Evolutionary conservation across 75 land plant species (phyloP), one percentile per base, ranked within the genome.

Genomic region (Pinus tabuliformis): DNA sequence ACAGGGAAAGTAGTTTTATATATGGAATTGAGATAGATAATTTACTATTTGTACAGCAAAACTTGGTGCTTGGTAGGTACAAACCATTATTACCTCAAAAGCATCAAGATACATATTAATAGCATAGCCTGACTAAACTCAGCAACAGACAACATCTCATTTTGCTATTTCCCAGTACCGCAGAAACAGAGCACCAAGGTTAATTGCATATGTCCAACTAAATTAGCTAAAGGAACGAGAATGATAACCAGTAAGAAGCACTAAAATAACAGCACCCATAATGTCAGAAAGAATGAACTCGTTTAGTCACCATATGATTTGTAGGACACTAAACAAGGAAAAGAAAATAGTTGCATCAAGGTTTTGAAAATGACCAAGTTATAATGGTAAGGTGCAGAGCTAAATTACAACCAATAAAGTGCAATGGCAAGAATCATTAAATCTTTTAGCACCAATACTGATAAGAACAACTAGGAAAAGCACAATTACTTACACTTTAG

Each of bases 401-500:
- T 11, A 59, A 59, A 59, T n/a, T 59, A 59, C 18, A 59, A 18
- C 18, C 21, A 59, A 59, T 5, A 59, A 59, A 18, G 21, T n/a
- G 61, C 61, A 59, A 18, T 18, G 21, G 21, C 61, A 59, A 18
- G 20, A 59, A 18, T 18, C 61, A 59, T 59, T 7, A 59, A 18
- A 3, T 59, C 21, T 59, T 59, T 59, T 17, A 18, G 8, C 20
- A 21, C 20, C 62, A 60, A 21, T n/a, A 60, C 17, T 60, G 62
- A 21, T 18, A 5, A 20, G 62, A 60, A 20, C 62, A 20, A 20
- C 8, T 5, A 60, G 62, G 21, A 20, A 60, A 21, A 75, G 65
- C 64, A n/a, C 56, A 37, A 57, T 45, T 61, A 76, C 92, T 83
- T 84, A 93, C 96, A 87, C 84, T 93, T 91, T 93, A 16, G 84